Evolutionary conservation across 2,329 filamentous ascomycete species (phyloP).

Genomic region (Sarocladium strictum): DNA sequence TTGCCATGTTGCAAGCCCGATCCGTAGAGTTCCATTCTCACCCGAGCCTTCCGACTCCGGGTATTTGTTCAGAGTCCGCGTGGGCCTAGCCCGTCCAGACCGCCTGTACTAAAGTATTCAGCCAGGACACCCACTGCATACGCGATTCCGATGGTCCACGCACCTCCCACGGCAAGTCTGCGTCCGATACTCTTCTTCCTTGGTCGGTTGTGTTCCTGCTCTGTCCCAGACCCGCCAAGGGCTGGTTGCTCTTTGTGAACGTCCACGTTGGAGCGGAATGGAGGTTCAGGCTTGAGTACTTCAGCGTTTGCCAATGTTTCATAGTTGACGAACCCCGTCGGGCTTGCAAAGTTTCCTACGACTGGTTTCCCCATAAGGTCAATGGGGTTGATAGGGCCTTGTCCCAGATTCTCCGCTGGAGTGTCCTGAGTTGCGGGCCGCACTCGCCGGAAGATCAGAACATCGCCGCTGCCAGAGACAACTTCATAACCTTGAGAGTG

Average conservation of each 20-base stretch:
- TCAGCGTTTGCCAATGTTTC: constrained; percentile 31
- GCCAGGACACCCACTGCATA: constrained; percentile 54
- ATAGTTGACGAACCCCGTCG: constrained; percentile 61
- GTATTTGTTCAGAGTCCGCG: constrained; percentile 20
- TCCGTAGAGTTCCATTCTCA: not conserved
- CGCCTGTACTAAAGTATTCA: constrained; percentile 48
- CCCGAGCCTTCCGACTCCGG: no score
- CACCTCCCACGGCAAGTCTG: constrained; percentile 46
- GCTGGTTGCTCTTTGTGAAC: constrained; percentile 40
- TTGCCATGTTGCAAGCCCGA: no score
- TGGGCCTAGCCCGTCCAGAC: constrained; percentile 33
- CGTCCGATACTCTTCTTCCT: constrained; percentile 37
- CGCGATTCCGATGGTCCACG: constrained; percentile 46
- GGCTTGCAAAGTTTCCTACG: constrained; percentile 55
- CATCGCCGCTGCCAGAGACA: constrained; percentile 54
- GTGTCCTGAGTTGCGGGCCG: constrained; percentile 17
- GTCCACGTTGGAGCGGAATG: constrained; percentile 36
- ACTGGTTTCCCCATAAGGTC: constrained; percentile 44
- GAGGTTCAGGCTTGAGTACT: constrained; percentile 24
- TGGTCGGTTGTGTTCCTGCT: constrained; percentile 15
- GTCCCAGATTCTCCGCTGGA: not conserved
- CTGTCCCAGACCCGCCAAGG: constrained; percentile 33
- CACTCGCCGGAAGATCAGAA: constrained; percentile 62
- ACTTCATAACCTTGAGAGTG: constrained; percentile 61
- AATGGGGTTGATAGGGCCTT: constrained; percentile 47